Evolutionary conservation across 2,329 filamentous ascomycete species (phyloP).

Genomic region (Bimuria novae-zelandiae): DNA sequence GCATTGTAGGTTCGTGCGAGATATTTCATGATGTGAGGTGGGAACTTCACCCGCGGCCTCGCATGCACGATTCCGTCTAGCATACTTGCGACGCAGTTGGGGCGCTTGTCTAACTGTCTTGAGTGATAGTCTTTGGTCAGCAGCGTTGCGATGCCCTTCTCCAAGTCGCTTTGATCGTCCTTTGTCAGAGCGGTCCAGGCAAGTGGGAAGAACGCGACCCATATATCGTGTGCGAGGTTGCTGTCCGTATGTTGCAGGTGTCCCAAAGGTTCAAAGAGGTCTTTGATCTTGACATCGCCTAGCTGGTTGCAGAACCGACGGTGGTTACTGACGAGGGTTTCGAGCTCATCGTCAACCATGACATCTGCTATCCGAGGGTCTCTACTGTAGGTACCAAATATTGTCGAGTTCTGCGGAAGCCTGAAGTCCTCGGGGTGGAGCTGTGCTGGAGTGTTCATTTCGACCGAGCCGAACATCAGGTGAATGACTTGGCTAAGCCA

Average conservation of each 20-base stretch:
- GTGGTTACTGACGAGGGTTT: slow-evolving; percentile 76
- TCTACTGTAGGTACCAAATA: slow-evolving; percentile 74
- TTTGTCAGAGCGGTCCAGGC: slow-evolving; percentile 88
- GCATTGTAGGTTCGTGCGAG: slow-evolving; percentile 91
- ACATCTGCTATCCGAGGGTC: slow-evolving; percentile 66
- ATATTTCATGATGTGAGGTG: slow-evolving; percentile 95
- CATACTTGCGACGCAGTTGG: slow-evolving; percentile 92
- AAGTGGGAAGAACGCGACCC: slow-evolving; percentile 88
- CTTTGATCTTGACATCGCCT: slow-evolving; percentile 82
- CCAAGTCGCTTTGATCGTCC: slow-evolving; percentile 87
- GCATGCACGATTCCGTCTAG: slow-evolving; percentile 85
- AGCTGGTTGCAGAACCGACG: slow-evolving; percentile 83
- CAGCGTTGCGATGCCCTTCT: slow-evolving; percentile 86
- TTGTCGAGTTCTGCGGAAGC: slow-evolving; percentile 71
- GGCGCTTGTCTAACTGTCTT: slow-evolving; percentile 89
- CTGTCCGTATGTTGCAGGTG: slow-evolving; percentile 91
- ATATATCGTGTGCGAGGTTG: slow-evolving; percentile 82
- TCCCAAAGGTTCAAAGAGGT: slow-evolving; percentile 85
- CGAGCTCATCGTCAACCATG: slow-evolving; percentile 82
- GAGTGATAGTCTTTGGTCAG: slow-evolving; percentile 96
- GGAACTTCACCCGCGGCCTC: slow-evolving; percentile 86
- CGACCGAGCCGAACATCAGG: slow-evolving; percentile 85
- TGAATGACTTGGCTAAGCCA: slow-evolving; percentile 97
- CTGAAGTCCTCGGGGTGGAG: slow-evolving; percentile 85
- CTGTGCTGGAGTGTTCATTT: slow-evolving; percentile 78